These are phyloP conservation scores for Rutstroemia sp. DNA, from an alignment of 2,329 filamentous ascomycete genomes.

Conservation along the genomic window DNA sequence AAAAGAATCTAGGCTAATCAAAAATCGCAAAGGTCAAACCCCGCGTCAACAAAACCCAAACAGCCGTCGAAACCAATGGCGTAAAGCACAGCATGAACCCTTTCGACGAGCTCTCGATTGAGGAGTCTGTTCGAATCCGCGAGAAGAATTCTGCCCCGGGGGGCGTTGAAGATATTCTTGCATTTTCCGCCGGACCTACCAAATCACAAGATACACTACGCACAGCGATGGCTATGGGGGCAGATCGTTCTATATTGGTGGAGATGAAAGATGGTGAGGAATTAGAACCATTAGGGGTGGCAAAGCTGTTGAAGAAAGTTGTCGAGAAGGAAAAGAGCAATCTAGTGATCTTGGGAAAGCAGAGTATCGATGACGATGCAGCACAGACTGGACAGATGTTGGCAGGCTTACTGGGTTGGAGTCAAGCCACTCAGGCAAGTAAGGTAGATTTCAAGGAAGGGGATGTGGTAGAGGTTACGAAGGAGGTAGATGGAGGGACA, in stretches of 20 bases:
- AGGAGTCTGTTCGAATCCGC: slow-evolving; percentile 91
- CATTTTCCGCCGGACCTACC: slow-evolving; percentile 77
- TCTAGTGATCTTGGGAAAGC: slow-evolving; percentile 90
- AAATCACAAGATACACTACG: slow-evolving; percentile 86
- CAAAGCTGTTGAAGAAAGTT: slow-evolving; percentile 77
- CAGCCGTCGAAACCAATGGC: slow-evolving; percentile 82
- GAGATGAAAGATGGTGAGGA: slow-evolving; percentile 69
- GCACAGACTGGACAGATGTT: slow-evolving; percentile 98
- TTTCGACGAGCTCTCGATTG: slow-evolving; percentile 96
- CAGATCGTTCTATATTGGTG: slow-evolving; percentile 84
- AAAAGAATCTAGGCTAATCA: not conserved
- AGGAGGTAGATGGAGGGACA: slow-evolving; percentile 91
- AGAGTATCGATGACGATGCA: slow-evolving; percentile 95
- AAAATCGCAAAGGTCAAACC: slow-evolving; percentile 50
- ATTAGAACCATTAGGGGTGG: slow-evolving; percentile 83
- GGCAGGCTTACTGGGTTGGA: slow-evolving; percentile 83
- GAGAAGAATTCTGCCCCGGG: slow-evolving; percentile 68
- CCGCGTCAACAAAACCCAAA: slow-evolving; percentile 64
- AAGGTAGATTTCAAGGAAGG: slow-evolving; percentile 68
- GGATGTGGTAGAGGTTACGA: slow-evolving; percentile 66
- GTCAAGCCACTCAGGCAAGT: slow-evolving; percentile 89
- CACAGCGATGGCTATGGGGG: slow-evolving; percentile 98
- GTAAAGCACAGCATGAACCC: slow-evolving; percentile 99
- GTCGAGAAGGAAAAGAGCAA: slow-evolving; percentile 83
- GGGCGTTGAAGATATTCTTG: slow-evolving; percentile 85